Base-by-base conservation (phyloP, 345 rosid species). In the Diplotaxis tenuifolia region DNA sequence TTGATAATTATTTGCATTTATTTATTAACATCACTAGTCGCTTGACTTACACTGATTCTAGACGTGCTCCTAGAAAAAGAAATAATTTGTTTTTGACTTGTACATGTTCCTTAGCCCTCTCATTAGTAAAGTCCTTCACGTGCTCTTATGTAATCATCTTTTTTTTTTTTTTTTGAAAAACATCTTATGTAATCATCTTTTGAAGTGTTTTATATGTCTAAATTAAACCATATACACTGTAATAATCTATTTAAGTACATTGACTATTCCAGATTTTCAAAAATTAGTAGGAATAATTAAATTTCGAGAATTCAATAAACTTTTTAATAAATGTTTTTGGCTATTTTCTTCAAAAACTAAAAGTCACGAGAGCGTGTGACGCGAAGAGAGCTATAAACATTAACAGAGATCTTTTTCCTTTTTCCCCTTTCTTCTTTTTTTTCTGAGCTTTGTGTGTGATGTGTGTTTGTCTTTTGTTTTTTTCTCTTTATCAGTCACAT, bases 71-170 rank as follows among this genome's bases (percentile, higher is more conserved):
- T 5, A 54, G 50, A 68, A 68, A 49, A 29, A 45, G 19, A 52
- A 52, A 9, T 52, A 52, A 1, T 4, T 49, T 4, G 2, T 45
- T 4, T 22, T 75, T 62, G 61, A 76, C 71, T 47, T 71, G 57
- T 47, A 56, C 71, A 76, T 64, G 66, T 55, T 56, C 63, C 63
- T 11, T 11, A 57, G 23, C 62, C 64, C 67, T 36, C 25, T 68
- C 16, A 50, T 67, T 60, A 75, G 61, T 65, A 65, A 71, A 61
- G 18, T 21, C 63, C 57, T 65, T 59, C 80, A 77, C 76, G 80
- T 71, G 80, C 80, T n/a, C n/a, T n/a, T n/a, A n/a, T n/a, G n/a
- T n/a, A n/a, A n/a, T n/a, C n/a, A n/a, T n/a, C n/a, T n/a, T n/a
- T n/a, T n/a, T n/a, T n/a, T n/a, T n/a, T n/a, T n/a, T n/a, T n/a